These are phyloP conservation scores for Malassezia obtusa DNA, from an alignment of 1,284 basidiomycete species.

Conservation along the genomic window DNA sequence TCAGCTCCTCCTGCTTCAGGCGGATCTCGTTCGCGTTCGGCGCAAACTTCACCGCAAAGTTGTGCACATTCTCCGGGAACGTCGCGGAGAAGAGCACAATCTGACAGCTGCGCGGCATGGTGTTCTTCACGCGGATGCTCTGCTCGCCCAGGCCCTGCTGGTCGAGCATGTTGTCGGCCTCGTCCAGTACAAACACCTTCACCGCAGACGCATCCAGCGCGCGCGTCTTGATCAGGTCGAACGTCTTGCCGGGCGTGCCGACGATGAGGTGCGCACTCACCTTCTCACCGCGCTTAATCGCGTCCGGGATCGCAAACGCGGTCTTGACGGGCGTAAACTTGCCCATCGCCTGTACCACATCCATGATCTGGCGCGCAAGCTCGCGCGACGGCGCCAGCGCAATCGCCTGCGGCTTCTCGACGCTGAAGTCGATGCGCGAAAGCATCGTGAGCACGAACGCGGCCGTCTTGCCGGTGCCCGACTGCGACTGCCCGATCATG, in stretches of 20 bases:
- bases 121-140: conserved; percentile 78
- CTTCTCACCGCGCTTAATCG: conserved; percentile 58
- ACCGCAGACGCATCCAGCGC: conserved; percentile 61
- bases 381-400: conserved; percentile 65
- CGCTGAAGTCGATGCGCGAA: conserved; percentile 74
- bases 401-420: conserved; percentile 64
- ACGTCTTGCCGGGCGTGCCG: conserved; percentile 91
- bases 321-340: conserved; percentile 87
- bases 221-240: conserved; percentile 58
- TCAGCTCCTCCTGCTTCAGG: conserved; percentile 84
- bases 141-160: conserved; percentile 94
- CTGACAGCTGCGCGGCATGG: conserved; percentile 62
- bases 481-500: conserved; percentile 99
- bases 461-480: conserved; percentile 97
- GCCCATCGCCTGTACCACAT: conserved; percentile 85
- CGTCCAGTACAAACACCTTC: conserved; percentile 91
- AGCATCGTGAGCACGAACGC: conserved; percentile 98
- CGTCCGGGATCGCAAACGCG: conserved; percentile 85
- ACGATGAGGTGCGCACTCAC: conserved; percentile 84
- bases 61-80: conserved; percentile 84
- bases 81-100: conserved; percentile 97
- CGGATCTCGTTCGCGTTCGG: conserved; percentile 93
- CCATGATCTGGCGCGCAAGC: conserved; percentile 93
- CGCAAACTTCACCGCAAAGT: conserved; percentile 82
- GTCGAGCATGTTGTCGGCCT: conserved; percentile 98